These are phyloP conservation scores for Helotiales sp. DNA, from an alignment of 2,329 filamentous ascomycete species.

Conservation along the genomic window DNA sequence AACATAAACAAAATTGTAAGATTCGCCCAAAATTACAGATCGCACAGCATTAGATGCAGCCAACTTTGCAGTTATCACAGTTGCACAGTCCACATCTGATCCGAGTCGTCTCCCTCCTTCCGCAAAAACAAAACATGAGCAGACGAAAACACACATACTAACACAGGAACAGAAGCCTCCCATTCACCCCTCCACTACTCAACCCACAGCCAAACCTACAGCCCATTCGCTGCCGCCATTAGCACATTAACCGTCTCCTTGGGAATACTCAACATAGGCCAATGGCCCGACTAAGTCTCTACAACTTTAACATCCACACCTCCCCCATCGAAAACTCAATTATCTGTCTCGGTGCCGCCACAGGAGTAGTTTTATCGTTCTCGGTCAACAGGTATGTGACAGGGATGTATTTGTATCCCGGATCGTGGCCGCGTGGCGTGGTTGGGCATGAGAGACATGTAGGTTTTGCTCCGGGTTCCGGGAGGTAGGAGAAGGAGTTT, in stretches of 20 bases:
- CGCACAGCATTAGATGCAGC: too few species aligned
- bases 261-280: constrained; percentile 15
- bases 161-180: neutral
- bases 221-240: constrained; percentile 10
- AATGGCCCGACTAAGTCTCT: constrained; percentile 9
- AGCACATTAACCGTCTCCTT: constrained; percentile 13
- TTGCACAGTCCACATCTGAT: neutral
- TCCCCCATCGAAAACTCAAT: constrained; percentile 8
- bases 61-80: too few species aligned
- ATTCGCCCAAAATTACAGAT: too few species aligned
- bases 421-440: constrained; percentile 17
- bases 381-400: constrained; percentile 15
- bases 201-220: neutral
- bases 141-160: too few species aligned
- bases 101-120: neutral
- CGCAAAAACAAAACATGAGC: neutral
- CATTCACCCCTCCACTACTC: neutral
- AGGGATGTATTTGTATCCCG: constrained; percentile 19
- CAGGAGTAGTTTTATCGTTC: constrained; percentile 18
- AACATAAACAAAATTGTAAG: too few species aligned
- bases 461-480: constrained; percentile 6
- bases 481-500: constrained; percentile 18
- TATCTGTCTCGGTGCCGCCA: constrained; percentile 10
- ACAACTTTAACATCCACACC: constrained; percentile 13
- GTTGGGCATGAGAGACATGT: constrained; percentile 11